These are phyloP conservation scores for Tolypocladium nubicola DNA, from an alignment of 2,329 filamentous ascomycete genomes.

Conservation along the genomic window DNA sequence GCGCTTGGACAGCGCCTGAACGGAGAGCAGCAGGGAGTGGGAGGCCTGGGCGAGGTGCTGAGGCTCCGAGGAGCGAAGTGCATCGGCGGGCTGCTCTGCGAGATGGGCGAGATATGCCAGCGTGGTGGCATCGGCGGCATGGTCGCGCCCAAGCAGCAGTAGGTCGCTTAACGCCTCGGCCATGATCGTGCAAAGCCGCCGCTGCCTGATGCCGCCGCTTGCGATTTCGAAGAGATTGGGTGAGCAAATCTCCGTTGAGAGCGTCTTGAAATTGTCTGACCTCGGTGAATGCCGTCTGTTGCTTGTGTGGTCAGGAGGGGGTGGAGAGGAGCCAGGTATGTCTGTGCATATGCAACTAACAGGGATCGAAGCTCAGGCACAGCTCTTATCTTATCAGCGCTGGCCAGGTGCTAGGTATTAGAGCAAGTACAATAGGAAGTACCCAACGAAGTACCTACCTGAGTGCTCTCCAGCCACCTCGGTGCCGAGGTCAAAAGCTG, in stretches of 20 bases:
- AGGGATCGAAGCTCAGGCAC: neutral
- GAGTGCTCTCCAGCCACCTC: too few relatives aligned
- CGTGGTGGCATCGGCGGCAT: conserved; percentile 38
- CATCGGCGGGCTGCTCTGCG: conserved; percentile 63
- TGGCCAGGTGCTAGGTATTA: neutral
- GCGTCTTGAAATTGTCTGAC: neutral
- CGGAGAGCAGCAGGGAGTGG: conserved; percentile 69
- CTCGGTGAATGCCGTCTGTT: neutral
- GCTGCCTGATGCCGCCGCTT: neutral
- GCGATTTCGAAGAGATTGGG: neutral
- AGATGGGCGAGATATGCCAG: conserved; percentile 67
- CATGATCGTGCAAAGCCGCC: conserved; percentile 13
- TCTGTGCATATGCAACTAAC: neutral
- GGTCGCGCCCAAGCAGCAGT: conserved; percentile 19
- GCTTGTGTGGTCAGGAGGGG: neutral
- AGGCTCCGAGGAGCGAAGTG: conserved; percentile 65
- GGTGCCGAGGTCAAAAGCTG: neutral
- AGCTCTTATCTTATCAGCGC: neutral
- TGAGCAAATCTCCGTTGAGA: neutral
- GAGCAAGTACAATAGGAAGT: neutral
- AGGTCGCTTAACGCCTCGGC: conserved; percentile 25
- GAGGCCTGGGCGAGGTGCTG: conserved; percentile 70
- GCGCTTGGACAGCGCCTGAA: conserved; percentile 81
- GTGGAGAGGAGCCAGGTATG: neutral
- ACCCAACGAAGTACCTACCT: too few relatives aligned